phyloP scores from a whole-genome alignment of 768 basidiomycete genomes.

The Suillus brevipes region DNA sequence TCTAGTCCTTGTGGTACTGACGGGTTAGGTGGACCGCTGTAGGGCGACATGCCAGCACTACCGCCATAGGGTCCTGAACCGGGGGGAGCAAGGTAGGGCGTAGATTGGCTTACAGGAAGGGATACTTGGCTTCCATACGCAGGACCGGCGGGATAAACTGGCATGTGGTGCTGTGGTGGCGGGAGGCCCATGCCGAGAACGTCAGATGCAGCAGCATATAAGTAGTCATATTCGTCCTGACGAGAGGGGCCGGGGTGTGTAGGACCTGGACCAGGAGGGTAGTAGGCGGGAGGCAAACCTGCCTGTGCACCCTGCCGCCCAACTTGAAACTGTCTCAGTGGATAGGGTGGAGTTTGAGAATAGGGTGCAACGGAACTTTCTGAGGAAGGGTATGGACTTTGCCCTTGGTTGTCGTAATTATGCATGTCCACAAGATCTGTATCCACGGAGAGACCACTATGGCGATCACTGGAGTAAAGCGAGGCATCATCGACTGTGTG shows the following conservation, averaged over 20 bases:
- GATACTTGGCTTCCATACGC: constrained; percentile 21
- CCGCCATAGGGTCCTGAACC: constrained; percentile 25
- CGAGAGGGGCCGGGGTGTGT: constrained; percentile 25
- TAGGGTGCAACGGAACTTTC: constrained; percentile 19
- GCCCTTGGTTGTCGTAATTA: constrained; percentile 39
- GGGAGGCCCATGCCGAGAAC: constrained; percentile 79
- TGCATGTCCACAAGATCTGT: constrained; percentile 38
- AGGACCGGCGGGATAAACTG: constrained; percentile 24
- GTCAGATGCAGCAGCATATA: constrained; percentile 77
- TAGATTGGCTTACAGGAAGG: constrained; percentile 30
- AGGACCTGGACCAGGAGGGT: constrained; percentile 9
- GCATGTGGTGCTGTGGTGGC: constrained; percentile 18
- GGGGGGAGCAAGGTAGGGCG: constrained; percentile 34
- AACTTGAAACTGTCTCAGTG: constrained; percentile 20
- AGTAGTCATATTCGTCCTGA: constrained; percentile 50
- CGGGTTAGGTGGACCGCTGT: constrained; percentile 20
- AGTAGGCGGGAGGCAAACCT: constrained; percentile 21
- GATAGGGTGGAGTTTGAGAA: constrained; percentile 24
- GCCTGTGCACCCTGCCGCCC: constrained; percentile 33
- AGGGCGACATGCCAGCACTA: constrained; percentile 15
- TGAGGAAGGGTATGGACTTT: constrained; percentile 31
- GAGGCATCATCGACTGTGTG: constrained; percentile 24
- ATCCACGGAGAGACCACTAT: constrained; percentile 32
- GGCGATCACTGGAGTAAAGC: constrained; percentile 35
- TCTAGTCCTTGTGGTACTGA: constrained; percentile 33